Percentiles rank a stretch among this genome's conserved stretches.
These are phyloP conservation scores for Stephania cephalantha DNA, from an alignment of 164 flowering plant genomes.

Conservation along the genomic window DNA sequence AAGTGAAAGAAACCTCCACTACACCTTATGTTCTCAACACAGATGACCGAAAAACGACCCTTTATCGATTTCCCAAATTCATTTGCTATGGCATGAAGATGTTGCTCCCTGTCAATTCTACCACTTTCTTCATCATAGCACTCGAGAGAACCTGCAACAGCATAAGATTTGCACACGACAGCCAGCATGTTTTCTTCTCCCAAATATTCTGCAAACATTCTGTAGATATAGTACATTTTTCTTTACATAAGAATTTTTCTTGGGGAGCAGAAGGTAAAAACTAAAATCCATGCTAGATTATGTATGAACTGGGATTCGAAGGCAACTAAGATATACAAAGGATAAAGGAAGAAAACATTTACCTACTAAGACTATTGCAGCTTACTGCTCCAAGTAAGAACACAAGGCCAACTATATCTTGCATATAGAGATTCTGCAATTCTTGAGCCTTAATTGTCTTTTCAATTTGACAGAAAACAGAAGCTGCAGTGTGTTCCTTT, in stretches of 20 bases:
- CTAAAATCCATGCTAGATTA: neutral
- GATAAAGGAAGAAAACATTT: slow-evolving; percentile 1
- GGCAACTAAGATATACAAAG: neutral
- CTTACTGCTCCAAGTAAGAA: slow-evolving; percentile 56
- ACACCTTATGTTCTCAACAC: slow-evolving; percentile 62
- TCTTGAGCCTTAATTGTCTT: slow-evolving; percentile 8
- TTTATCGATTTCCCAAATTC: slow-evolving; percentile 23
- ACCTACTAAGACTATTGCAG: slow-evolving; percentile 16
- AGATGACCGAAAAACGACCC: slow-evolving; percentile 43
- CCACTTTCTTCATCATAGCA: slow-evolving; percentile 25
- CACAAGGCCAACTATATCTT: slow-evolving; percentile 57
- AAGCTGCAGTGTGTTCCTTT: slow-evolving; percentile 37
- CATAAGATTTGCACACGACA: slow-evolving; percentile 47
- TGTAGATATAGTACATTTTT: slow-evolving; percentile 18
- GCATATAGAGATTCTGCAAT: slow-evolving; percentile 14
- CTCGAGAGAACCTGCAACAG: slow-evolving; percentile 32
- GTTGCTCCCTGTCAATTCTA: slow-evolving; percentile 14
- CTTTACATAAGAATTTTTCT: neutral
- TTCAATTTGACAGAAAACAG: slow-evolving; percentile 30
- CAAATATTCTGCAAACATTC: slow-evolving; percentile 55
- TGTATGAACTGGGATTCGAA: neutral
- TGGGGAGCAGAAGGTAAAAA: too few species aligned
- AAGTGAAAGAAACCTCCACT: neutral
- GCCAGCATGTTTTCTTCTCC: slow-evolving; percentile 67
- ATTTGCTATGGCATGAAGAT: slow-evolving; percentile 30